Evolutionary conservation across 768 basidiomycete genomes (phyloP).

Genomic region (Amanita fuliginea): DNA sequence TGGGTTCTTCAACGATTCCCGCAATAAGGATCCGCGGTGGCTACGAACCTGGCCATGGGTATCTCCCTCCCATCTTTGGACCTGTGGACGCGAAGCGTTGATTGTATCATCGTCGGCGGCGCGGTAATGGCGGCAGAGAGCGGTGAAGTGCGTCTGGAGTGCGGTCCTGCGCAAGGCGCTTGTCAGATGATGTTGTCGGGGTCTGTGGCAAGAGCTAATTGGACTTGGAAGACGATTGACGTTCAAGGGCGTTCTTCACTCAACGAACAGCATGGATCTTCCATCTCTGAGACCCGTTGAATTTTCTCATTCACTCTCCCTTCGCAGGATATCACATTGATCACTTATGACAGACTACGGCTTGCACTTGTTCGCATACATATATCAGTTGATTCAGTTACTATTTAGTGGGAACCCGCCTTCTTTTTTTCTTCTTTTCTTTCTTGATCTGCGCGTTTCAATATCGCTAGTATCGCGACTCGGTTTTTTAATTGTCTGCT

Average conservation of each 20-base stretch:
- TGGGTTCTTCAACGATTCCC: constrained; percentile 3
- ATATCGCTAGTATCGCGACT: too few relatives aligned
- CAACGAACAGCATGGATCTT: background rate
- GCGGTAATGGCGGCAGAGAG: too few relatives aligned
- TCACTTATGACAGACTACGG: background rate
- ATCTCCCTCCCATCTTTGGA: background rate
- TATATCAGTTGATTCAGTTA: background rate
- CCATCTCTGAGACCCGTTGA: background rate
- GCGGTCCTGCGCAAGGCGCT: background rate
- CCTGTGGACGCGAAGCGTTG: background rate
- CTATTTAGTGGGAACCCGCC: background rate
- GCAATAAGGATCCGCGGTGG: constrained; percentile 5
- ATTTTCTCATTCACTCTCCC: background rate
- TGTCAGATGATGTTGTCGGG: background rate
- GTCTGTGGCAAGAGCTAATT: background rate
- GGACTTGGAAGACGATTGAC: background rate
- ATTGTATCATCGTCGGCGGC: background rate
- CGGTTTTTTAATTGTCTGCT: too few relatives aligned
- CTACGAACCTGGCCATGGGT: background rate
- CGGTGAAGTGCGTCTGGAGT: background rate
- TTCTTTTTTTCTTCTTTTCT: background rate
- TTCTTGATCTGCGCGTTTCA: too few relatives aligned
- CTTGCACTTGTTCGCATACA: background rate
- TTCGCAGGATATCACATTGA: background rate
- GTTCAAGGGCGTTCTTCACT: background rate